Evolutionary conservation across 352 stramenopile genomes (phyloP).

Genomic region (Pythium chondricola): DNA sequence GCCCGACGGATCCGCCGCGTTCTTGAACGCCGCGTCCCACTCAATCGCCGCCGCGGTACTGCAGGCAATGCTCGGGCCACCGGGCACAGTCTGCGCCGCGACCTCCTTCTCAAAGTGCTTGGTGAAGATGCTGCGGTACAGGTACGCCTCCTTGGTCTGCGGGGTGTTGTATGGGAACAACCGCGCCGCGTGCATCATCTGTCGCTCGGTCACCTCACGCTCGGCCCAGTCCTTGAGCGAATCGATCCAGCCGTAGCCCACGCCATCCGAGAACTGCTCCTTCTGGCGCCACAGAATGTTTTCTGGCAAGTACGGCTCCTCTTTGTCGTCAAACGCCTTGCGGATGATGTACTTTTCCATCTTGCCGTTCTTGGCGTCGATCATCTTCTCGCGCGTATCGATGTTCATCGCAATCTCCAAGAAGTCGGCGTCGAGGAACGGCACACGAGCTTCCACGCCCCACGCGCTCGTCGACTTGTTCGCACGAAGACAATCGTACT

Average conservation of each 20-base stretch:
- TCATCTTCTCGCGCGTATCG: slow-evolving; percentile 97
- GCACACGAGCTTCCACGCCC: slow-evolving; percentile 96
- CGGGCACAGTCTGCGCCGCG: slow-evolving; percentile 94
- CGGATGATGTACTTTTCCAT: slow-evolving; percentile 99
- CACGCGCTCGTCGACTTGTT: slow-evolving; percentile 99
- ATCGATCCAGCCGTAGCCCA: slow-evolving; percentile 99
- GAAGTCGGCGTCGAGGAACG: slow-evolving; percentile 98
- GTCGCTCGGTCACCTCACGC: slow-evolving; percentile 91
- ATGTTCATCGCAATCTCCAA: slow-evolving; percentile 98
- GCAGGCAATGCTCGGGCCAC: slow-evolving; percentile 97
- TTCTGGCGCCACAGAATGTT: slow-evolving; percentile 99
- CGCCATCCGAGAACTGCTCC: slow-evolving; percentile 99
- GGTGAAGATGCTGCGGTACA: slow-evolving; percentile 97
- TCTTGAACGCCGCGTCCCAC: slow-evolving; percentile 96
- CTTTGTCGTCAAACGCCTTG: slow-evolving; percentile 97
- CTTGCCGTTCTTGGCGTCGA: slow-evolving; percentile 81
- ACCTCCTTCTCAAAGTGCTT: slow-evolving; percentile 96
- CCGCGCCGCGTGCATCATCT: slow-evolving; percentile 92
- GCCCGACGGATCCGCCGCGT: slow-evolving; percentile 92
- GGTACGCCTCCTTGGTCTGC: slow-evolving; percentile 96
- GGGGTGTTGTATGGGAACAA: slow-evolving; percentile 98
- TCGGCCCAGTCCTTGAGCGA: slow-evolving; percentile 94
- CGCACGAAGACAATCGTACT: slow-evolving; percentile 98
- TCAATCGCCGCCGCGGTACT: slow-evolving; percentile 96
- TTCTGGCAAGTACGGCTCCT: slow-evolving; percentile 96